Base-by-base conservation (phyloP, 1,284 basidiomycete genomes). In the Rhodotorula glutinis region DNA sequence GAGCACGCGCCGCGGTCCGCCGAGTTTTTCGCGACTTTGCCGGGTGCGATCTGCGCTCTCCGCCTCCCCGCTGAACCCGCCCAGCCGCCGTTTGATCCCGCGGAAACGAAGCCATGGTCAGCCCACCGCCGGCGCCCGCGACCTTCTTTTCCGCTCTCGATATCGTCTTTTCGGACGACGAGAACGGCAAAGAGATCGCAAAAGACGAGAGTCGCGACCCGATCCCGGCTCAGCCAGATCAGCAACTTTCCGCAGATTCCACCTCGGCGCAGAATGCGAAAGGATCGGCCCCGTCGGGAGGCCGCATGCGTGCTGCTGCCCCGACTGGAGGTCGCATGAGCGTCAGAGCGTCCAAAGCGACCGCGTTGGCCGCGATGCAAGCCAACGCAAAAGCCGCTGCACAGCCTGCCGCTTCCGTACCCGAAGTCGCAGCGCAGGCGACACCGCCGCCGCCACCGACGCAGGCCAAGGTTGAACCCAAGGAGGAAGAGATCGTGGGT, bases 101-200 rank as follows among this genome's bases (percentile, higher is more conserved):
- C 33, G 33, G 33, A 38, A 38, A 38, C 33, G 33, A 38, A 11
- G 33, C 29, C 23, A 61, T 61, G 60, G 52, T 53, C 60, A 53
- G 52, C 60, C 52, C 43, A 4, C 11, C 60, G 27, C 60, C 52
- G 30, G 23, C 44, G n/a, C 30, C 53, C 17, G n/a, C 44, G 60
- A 61, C 60, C 16, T 61, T 61, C 25, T n/a, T 66, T 27, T 63
- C 60, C 11, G 47, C 61, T 23, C 51, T 60, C 58, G 64, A 63
- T 40, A 57, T 69, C 27, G 43, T 51, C 27, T 69, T 69, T 40
- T 52, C 49, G 10, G 38, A 54, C 21, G 64, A 69, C 29, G 64
- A 69, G 40, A 43, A 40, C 30, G 58, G 33, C 10, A 29, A 21
- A 4, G 49, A 51, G 25, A 51, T 51, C 16, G 49, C 25, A 23